A percentile compares a stretch with the other conserved stretches of the same genome.
Evolutionary conservation across 768 basidiomycete genomes (phyloP).

Genomic region (Phaeotremella skinneri): DNA sequence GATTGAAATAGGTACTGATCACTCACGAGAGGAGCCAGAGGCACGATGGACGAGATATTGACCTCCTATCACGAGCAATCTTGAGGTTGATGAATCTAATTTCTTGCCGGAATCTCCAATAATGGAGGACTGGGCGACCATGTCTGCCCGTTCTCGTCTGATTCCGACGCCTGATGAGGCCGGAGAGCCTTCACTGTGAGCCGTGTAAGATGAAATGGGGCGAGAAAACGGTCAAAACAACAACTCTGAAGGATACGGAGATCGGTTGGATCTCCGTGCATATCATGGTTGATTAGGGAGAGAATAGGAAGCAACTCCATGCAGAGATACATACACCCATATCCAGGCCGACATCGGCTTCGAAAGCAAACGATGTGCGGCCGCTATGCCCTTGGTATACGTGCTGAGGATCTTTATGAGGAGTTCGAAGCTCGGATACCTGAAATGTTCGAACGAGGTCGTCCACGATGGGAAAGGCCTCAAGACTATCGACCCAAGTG

Average conservation of each 20-base stretch:
- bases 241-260: neutral
- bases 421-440: slow-evolving; percentile 35
- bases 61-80: slow-evolving; percentile 1
- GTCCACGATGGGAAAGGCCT: slow-evolving; percentile 28
- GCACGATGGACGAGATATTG: slow-evolving; percentile 23
- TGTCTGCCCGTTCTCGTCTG: neutral
- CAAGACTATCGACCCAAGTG: slow-evolving; percentile 44
- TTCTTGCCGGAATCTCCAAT: too few species aligned
- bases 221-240: neutral
- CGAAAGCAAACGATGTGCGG: slow-evolving; percentile 39
- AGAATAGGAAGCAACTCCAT: too few species aligned
- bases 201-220: neutral
- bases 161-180: neutral
- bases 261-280: slow-evolving; percentile 5
- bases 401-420: slow-evolving; percentile 43
- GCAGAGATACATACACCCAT: too few species aligned
- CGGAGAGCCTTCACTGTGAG: neutral
- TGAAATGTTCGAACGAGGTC: slow-evolving; percentile 22
- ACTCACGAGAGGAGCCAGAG: slow-evolving; percentile 24
- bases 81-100: too few species aligned
- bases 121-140: too few species aligned
- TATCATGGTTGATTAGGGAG: neutral
- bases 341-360: too few species aligned
- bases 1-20: neutral
- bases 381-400: slow-evolving; percentile 39